Conservation (phyloP, 495 filamentous ascomycete genomes). For the Amphirosellinia nigrospora region DNA sequence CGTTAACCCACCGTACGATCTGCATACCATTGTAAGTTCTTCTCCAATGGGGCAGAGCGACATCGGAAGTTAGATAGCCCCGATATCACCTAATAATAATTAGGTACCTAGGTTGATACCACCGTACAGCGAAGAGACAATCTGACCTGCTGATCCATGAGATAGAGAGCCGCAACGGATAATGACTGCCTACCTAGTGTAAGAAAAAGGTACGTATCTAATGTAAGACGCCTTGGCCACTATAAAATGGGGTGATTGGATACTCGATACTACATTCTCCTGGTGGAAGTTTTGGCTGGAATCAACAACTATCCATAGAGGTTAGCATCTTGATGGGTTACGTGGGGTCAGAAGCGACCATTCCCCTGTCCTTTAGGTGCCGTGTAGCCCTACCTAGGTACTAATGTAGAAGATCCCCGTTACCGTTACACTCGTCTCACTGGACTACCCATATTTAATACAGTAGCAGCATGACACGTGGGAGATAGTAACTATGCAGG, state of each 20-base stretch:
- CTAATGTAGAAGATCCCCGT: conserved; percentile 6
- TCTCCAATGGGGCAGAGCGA: not conserved
- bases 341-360: conserved; percentile 8
- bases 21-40: too few relatives aligned
- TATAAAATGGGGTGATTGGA: not conserved
- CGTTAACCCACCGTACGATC: not conserved
- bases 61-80: not conserved
- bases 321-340: not conserved
- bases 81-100: not conserved
- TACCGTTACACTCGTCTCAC: conserved; percentile 3
- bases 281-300: not conserved
- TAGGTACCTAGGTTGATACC: not conserved
- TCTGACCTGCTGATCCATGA: not conserved
- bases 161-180: not conserved
- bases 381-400: not conserved
- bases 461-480: conserved; percentile 9
- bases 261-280: too few relatives aligned
- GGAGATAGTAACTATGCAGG: not conserved
- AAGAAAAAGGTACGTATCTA: not conserved
- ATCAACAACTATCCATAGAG: not conserved
- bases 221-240: too few relatives aligned
- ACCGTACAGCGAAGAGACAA: not conserved
- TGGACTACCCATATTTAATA: not conserved
- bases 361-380: not conserved
- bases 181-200: not conserved